These are phyloP conservation scores for Backusella sp. DNA, from an alignment of 192 early-diverging fungal species.

Conservation along the genomic window DNA sequence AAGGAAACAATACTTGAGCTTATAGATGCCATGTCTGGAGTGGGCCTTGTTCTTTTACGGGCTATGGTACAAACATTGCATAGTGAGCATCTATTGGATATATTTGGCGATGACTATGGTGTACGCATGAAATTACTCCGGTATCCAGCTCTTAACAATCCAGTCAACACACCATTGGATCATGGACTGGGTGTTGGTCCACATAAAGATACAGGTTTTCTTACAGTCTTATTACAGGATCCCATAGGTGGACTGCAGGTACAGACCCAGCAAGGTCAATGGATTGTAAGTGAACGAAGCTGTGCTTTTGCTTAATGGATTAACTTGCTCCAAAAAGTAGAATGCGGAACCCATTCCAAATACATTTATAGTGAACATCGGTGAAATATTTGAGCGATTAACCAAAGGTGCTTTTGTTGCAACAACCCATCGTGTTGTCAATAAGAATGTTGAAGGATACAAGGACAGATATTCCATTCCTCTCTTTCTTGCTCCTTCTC, in stretches of 20 bases:
- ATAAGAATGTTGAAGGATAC: conserved; percentile 36
- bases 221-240: conserved; percentile 59
- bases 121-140: conserved; percentile 42
- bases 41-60: conserved; percentile 45
- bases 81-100: conserved; percentile 34
- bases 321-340: conserved; percentile 2
- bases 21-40: conserved; percentile 34
- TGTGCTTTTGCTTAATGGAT: neutral
- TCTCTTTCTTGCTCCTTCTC: conserved; percentile 50
- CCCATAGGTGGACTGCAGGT: conserved; percentile 62
- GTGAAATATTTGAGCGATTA: conserved; percentile 57
- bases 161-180: conserved; percentile 29
- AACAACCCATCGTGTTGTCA: conserved; percentile 59
- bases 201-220: conserved; percentile 54
- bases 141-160: conserved; percentile 43
- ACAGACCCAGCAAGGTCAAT: conserved; percentile 55
- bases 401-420: conserved; percentile 50
- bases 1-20: conserved; percentile 38
- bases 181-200: conserved; percentile 56
- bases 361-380: conserved; percentile 67
- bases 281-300: conserved; percentile 41
- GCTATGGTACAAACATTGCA: conserved; percentile 46
- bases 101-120: conserved; percentile 41
- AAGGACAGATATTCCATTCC: conserved; percentile 56
- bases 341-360: conserved; percentile 53